Conservation (phyloP, 2,329 filamentous ascomycete genomes). For the Esteya vermicola region DNA sequence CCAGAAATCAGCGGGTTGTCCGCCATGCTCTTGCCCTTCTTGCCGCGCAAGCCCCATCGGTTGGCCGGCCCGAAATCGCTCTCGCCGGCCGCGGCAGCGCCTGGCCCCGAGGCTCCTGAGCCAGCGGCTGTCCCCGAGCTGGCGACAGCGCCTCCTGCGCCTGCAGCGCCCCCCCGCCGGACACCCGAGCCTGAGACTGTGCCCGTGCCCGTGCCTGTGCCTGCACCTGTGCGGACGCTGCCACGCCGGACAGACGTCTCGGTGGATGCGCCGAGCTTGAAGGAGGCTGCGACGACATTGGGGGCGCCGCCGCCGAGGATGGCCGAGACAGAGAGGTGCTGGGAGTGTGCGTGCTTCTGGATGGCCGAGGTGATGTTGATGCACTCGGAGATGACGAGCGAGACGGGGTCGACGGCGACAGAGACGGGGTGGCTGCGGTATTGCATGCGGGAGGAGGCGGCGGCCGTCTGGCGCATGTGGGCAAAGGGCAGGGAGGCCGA, state of each 20-base stretch:
- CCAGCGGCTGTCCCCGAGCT: no score
- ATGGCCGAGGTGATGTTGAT: conserved; percentile 97
- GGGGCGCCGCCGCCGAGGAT: conserved; percentile 66
- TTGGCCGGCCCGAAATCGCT: conserved; percentile 51
- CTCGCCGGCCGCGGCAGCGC: conserved; percentile 8
- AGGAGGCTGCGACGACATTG: conserved; percentile 29
- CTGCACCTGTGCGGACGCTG: background rate
- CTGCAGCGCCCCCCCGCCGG: background rate
- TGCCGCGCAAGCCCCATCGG: conserved; percentile 84
- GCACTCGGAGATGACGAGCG: conserved; percentile 93
- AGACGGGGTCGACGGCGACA: conserved; percentile 80
- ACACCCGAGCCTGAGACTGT: background rate
- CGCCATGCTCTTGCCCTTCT: conserved; percentile 93
- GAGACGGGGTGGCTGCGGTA: conserved; percentile 51
- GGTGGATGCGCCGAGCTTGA: conserved; percentile 4
- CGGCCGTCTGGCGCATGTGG: background rate
- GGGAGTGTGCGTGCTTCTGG: conserved; percentile 92
- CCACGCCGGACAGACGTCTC: conserved; percentile 3
- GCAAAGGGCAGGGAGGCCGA: conserved; percentile 7
- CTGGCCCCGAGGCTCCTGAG: no score
- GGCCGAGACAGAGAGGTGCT: conserved; percentile 88
- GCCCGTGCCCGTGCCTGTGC: no score
- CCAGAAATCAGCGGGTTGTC: conserved; percentile 94
- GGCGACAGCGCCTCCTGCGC: no score
- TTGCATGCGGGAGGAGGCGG: conserved; percentile 31